Evolutionary conservation across 225 moss, liverwort and hornwort species (phyloP).

Genomic region (Anthoceros angustus): DNA sequence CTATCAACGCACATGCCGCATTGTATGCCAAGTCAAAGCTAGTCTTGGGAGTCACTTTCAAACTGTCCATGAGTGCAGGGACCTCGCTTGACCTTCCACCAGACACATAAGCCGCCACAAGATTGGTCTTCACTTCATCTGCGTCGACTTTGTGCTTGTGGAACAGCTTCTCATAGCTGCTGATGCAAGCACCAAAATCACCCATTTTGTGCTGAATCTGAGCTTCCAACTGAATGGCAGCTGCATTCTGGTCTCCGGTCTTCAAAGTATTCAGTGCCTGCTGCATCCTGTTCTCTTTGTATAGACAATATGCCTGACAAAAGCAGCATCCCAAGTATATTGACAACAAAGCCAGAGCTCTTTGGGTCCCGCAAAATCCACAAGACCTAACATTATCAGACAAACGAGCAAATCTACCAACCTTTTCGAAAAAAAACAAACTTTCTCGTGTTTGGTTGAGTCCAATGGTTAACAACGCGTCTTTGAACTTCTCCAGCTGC

Average conservation of each 20-base stretch:
- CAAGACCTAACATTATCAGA: too few relatives aligned
- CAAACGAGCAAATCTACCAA: constrained; percentile 6
- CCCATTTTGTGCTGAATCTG: constrained; percentile 79
- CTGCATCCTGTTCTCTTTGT: constrained; percentile 38
- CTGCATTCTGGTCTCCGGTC: constrained; percentile 33
- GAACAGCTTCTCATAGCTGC: constrained; percentile 50
- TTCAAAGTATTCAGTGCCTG: constrained; percentile 61
- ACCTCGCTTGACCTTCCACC: constrained; percentile 71
- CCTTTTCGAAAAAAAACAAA: constrained; percentile 54
- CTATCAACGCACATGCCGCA: constrained; percentile 67
- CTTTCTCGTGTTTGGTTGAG: constrained; percentile 19
- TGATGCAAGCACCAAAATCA: constrained; percentile 46
- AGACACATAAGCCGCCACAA: constrained; percentile 76
- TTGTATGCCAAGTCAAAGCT: constrained; percentile 83
- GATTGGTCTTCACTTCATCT: constrained; percentile 82
- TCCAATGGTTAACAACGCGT: constrained; percentile 61
- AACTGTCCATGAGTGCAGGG: constrained; percentile 48
- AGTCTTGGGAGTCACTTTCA: constrained; percentile 48
- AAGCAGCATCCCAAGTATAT: neutral
- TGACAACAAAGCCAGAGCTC: neutral
- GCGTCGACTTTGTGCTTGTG: constrained; percentile 45
- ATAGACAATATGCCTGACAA: constrained; percentile 69
- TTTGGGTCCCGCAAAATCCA: too few relatives aligned
- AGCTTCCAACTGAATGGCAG: constrained; percentile 70
- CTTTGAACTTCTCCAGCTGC: constrained; percentile 48